These are phyloP conservation scores for Tricholoma sp. DNA, from an alignment of 768 basidiomycete genomes.

Conservation along the genomic window DNA sequence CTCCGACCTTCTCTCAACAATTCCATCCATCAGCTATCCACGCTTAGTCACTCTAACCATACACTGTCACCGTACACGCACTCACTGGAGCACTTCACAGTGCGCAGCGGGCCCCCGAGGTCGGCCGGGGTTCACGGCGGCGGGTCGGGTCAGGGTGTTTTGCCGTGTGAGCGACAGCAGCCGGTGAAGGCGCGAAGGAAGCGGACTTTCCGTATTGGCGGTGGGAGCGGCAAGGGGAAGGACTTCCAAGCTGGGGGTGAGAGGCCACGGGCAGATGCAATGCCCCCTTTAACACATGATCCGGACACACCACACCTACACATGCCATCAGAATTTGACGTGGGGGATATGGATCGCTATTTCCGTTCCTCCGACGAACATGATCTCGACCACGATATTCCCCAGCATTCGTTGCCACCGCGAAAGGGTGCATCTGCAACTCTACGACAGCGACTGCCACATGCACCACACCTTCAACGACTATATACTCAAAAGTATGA, in stretches of 20 bases:
- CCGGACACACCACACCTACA: conserved; percentile 9
- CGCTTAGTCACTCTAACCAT: conserved; percentile 84
- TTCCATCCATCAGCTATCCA: conserved; percentile 80
- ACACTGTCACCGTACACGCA: conserved; percentile 93
- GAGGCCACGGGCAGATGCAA: conserved; percentile 12
- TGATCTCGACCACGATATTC: background rate
- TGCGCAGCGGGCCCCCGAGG: conserved; percentile 78
- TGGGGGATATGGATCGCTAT: conserved; percentile 70
- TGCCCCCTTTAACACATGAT: background rate
- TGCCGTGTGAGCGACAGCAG: conserved; percentile 34
- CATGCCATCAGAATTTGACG: conserved; percentile 49
- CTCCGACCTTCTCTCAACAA: conserved; percentile 62
- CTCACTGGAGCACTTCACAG: conserved; percentile 86
- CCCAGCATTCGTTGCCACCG: background rate
- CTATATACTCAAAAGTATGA: background rate
- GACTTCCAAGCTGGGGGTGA: conserved; percentile 2
- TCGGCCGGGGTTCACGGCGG: conserved; percentile 9
- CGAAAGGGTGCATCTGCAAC: background rate
- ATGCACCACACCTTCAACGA: background rate
- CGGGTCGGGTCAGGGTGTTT: conserved; percentile 14
- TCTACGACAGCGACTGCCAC: background rate
- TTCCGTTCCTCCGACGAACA: conserved; percentile 39
- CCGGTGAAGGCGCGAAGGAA: conserved; percentile 74
- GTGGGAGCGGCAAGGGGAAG: conserved; percentile 20
- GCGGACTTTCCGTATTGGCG: conserved; percentile 57